phyloP scores from a whole-genome alignment of 192 early-diverging fungal genomes.

The Coemansia sp. region DNA sequence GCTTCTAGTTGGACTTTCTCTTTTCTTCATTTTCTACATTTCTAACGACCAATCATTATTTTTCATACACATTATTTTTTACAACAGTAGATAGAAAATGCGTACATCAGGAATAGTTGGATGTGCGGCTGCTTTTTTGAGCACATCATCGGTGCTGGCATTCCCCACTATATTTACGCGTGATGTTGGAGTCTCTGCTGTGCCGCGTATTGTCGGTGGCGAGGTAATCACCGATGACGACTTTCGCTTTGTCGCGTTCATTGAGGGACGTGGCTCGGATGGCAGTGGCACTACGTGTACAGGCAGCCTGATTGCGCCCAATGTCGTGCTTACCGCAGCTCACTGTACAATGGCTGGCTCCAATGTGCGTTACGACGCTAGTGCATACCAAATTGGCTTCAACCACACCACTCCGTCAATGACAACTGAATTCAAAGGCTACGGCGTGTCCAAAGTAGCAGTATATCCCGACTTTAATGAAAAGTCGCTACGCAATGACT shows the following conservation, averaged over 20 bases:
- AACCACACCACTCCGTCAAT: slow-evolving; percentile 12
- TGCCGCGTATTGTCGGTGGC: slow-evolving; percentile 39
- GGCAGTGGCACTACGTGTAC: slow-evolving; percentile 26
- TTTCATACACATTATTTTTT: not conserved
- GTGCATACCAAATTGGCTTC: slow-evolving; percentile 19
- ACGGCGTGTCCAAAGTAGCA: slow-evolving; percentile 18
- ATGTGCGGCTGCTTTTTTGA: not conserved
- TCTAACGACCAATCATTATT: not conserved
- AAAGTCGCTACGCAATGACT: slow-evolving; percentile 21
- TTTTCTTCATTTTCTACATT: not conserved
- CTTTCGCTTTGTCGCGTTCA: slow-evolving; percentile 28
- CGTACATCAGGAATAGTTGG: not conserved
- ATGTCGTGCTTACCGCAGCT: slow-evolving; percentile 45
- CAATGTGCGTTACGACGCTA: not conserved
- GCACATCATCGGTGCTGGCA: slow-evolving; percentile 2
- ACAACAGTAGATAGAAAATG: slow-evolving; percentile 4
- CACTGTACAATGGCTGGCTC: slow-evolving; percentile 33
- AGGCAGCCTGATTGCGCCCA: slow-evolving; percentile 40
- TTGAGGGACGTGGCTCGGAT: slow-evolving; percentile 7
- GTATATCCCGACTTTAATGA: slow-evolving; percentile 13
- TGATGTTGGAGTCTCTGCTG: not conserved
- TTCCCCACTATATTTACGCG: not conserved
- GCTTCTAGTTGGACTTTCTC: not conserved
- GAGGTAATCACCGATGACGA: slow-evolving; percentile 4
- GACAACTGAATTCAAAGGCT: slow-evolving; percentile 3